These are phyloP conservation scores for Cyanodermella asteris DNA, from an alignment of 2,329 filamentous ascomycete species.

Conservation along the genomic window DNA sequence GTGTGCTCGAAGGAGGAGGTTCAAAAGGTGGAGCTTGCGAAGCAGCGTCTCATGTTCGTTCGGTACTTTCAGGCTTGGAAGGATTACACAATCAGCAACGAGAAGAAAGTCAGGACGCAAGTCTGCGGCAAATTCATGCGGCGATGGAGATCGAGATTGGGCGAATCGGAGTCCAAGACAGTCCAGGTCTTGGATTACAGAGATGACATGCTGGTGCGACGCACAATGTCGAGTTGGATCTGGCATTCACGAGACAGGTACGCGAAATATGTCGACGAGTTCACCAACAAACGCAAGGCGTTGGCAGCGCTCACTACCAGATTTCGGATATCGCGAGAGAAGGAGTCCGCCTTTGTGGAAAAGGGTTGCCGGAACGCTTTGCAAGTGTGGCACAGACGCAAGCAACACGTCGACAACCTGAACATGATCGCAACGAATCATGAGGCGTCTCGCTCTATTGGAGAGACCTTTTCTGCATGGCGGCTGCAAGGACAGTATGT, in stretches of 20 bases:
- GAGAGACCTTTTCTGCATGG: conserved; percentile 22
- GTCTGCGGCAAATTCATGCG: conserved; percentile 31
- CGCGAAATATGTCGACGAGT: conserved; percentile 16
- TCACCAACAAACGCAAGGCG: conserved; percentile 13
- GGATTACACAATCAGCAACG: conserved; percentile 39
- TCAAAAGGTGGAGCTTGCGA: conserved; percentile 43
- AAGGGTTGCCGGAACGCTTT: too few species aligned
- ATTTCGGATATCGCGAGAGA: too few species aligned
- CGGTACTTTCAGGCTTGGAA: conserved; percentile 50
- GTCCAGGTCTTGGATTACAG: conserved; percentile 14
- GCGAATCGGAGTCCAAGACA: conserved; percentile 15
- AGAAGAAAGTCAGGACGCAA: conserved; percentile 29
- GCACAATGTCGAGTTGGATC: conserved; percentile 21
- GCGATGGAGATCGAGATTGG: conserved; percentile 26
- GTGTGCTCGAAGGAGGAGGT: conserved; percentile 41
- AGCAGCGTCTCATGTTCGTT: conserved; percentile 46
- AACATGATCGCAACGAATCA: too few species aligned
- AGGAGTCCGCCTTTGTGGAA: too few species aligned
- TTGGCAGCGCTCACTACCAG: conserved; percentile 16
- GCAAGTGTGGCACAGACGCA: too few species aligned
- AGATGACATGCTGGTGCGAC: conserved; percentile 12
- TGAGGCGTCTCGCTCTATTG: too few species aligned
- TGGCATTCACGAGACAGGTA: conserved; percentile 20
- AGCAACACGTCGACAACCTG: too few species aligned
- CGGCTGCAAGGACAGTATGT: conserved; percentile 19